Base-by-base conservation (phyloP, 352 stramenopile species). In the Globisporangium nunn region DNA sequence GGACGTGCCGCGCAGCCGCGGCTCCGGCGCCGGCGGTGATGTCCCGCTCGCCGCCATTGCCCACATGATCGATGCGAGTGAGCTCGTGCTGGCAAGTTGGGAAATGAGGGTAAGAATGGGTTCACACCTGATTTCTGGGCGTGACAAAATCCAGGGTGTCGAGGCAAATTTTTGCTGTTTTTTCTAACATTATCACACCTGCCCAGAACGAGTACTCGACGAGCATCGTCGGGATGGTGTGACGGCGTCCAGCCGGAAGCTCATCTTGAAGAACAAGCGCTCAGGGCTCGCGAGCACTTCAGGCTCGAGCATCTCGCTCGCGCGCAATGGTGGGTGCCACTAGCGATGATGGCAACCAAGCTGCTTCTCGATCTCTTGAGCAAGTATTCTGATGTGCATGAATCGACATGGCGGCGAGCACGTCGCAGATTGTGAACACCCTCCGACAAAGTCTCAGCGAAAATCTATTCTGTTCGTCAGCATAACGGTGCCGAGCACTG, bases 1-100 rank as follows among this genome's bases (percentile, higher is more conserved):
- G 11, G 59, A 64, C 37, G 49, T 39, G 0, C 59, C 59, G 47
- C 52, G 59, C 46, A 50, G 30, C 15, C 59, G 59, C 17, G 59
- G 59, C 39, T 28, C 43, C 18, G 52, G 52, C 30, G 58, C 30
- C 17, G 58, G 56, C 4, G 52, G 52, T 15, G 46, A 57, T 23
- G 44, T 31, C 7, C 41, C 12, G 41, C 35, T 33, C 31, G 23
- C 17, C n/a, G 29, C n/a, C n/a, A 10, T 37, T 2, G 33, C 11
- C 50, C 50, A 48, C 50, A 56, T 56, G 2, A 8, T 3, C 10
- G 8, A 14, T 41, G 7, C 35, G 37, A 43, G 35, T 43, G 37
- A n/a, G 37, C 37, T 43, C 37, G 15, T 43, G 37, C 11, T 12
- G 37, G 37, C 37, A 43, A 43, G 11, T 43, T 15, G 4, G 37